Evolutionary conservation across 768 basidiomycete genomes (phyloP).

Genomic region (Termitomyces sp.): DNA sequence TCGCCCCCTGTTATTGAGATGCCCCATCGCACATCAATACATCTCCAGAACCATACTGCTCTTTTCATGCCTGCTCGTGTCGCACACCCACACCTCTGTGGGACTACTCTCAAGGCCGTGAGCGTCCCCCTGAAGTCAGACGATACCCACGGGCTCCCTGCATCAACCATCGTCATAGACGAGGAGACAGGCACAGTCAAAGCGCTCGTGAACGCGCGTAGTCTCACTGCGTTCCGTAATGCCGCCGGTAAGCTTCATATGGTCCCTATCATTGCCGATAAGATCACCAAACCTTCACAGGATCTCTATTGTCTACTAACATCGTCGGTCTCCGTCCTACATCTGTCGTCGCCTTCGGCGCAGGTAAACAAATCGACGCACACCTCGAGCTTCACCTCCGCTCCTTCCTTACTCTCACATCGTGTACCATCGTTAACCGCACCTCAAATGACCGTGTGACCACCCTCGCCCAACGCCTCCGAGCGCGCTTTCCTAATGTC

Average conservation of each 20-base stretch:
- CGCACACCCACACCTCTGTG: conserved; percentile 21
- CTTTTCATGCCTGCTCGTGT: conserved; percentile 86
- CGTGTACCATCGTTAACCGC: conserved; percentile 64
- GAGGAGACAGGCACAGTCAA: conserved; percentile 65
- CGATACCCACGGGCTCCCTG: conserved; percentile 46
- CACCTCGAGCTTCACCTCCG: conserved; percentile 63
- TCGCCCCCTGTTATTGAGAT: conserved; percentile 24
- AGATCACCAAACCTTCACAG: conserved; percentile 28
- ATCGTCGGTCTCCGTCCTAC: conserved; percentile 45
- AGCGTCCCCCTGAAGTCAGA: conserved; percentile 52
- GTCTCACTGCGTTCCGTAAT: conserved; percentile 76
- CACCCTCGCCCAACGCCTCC: conserved; percentile 27
- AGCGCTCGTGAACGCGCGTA: conserved; percentile 75
- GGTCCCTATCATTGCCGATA: background rate
- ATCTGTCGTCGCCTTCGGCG: conserved; percentile 62
- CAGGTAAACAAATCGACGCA: conserved; percentile 65
- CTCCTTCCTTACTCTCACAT: conserved; percentile 48
- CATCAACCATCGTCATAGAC: conserved; percentile 72
- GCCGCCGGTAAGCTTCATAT: conserved; percentile 56
- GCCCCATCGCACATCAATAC: conserved; percentile 61
- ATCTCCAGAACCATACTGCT: conserved; percentile 50
- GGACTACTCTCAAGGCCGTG: conserved; percentile 79
- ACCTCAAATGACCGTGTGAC: conserved; percentile 44
- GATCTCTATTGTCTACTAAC: conserved; percentile 63
- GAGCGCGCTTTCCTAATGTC: conserved; percentile 22